Base-by-base conservation (phyloP, 2,329 filamentous ascomycete genomes). In the Cladorrhinum sp. region DNA sequence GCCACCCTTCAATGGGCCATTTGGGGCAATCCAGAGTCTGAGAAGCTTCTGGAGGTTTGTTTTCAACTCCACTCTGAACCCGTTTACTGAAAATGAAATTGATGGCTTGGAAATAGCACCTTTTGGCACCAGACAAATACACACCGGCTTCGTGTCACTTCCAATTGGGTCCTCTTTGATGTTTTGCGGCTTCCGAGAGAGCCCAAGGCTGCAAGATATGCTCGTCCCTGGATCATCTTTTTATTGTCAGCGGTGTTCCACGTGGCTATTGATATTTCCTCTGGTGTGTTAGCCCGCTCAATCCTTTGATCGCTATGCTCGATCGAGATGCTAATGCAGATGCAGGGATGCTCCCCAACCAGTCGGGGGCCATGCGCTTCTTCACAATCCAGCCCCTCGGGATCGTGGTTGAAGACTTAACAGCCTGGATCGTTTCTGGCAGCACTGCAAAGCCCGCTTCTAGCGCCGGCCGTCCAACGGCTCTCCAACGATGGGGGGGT, bases 221-320 rank as follows among this genome's bases (percentile, higher is more conserved):
- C 46, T 21, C 30, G 57, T 4, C 57, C 57, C 9, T 59, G 48
- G 49, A 20, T 49, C 4, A 36, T 59, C 10, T 59, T 59, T 26
- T 48, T 59, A 30, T 16, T 59, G 16, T 59, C 57, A 50, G 57
- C 49, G 7, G 28, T 59, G 14, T 54, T 59, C 21, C 57, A 59
- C 57, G 57, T 59, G 18, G 57, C 57, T 20, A 59, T 59, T 49
- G 57, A 59, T 30, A 49, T 54, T 20, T 59, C 57, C 20, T 59
- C 57, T n/a, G 57, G 49, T 46, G 21, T 18, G 57, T 46, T 10
- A 9, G 16, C 20, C 30, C 2, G 12, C 30, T n/a, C 6, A 42
- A 42, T 42, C 14, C 36, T 14, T 7, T 42, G 10, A 18, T n/a
- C n/a, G n/a, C n/a, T n/a, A n/a, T n/a, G 20, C 9, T 36, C 18